Percentiles rank a stretch among this genome's conserved stretches.
These are phyloP conservation scores for Sclerotinia borealis DNA, from an alignment of 2,329 filamentous ascomycete species.

Conservation along the genomic window DNA sequence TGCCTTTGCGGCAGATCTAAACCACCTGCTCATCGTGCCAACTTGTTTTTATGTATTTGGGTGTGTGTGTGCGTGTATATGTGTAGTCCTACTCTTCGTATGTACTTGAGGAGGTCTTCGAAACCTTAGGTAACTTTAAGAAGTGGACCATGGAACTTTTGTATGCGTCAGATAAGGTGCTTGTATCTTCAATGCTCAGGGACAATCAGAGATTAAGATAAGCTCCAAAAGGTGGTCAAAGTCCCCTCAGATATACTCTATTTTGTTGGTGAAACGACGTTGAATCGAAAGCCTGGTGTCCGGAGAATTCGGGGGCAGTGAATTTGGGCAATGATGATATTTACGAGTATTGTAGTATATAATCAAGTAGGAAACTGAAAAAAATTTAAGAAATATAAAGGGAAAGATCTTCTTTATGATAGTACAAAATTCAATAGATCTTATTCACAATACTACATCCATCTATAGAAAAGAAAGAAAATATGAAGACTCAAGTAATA, in stretches of 20 bases:
- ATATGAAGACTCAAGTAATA: background rate
- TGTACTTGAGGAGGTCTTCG: background rate
- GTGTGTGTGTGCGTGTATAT: conserved; percentile 1
- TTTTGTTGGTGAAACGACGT: background rate
- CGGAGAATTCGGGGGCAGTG: background rate
- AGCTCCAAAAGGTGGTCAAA: background rate
- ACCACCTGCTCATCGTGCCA: conserved; percentile 31
- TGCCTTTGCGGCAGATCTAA: conserved; percentile 24
- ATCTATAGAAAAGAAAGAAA: background rate
- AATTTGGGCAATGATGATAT: background rate
- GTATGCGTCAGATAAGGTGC: background rate
- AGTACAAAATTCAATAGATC: background rate
- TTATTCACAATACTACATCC: background rate
- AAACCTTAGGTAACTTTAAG: background rate
- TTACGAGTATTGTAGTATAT: too few relatives aligned
- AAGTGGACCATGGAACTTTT: background rate
- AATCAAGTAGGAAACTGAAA: background rate
- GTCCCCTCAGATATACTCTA: background rate
- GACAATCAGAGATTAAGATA: background rate
- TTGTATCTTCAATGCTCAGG: background rate
- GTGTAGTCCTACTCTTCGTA: background rate
- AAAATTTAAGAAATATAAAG: background rate
- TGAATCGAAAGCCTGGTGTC: background rate
- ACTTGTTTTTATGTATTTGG: too few relatives aligned
- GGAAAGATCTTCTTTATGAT: background rate